Conservation (phyloP, 2,329 filamentous ascomycete species). For the Ophiocordyceps robertsii region DNA sequence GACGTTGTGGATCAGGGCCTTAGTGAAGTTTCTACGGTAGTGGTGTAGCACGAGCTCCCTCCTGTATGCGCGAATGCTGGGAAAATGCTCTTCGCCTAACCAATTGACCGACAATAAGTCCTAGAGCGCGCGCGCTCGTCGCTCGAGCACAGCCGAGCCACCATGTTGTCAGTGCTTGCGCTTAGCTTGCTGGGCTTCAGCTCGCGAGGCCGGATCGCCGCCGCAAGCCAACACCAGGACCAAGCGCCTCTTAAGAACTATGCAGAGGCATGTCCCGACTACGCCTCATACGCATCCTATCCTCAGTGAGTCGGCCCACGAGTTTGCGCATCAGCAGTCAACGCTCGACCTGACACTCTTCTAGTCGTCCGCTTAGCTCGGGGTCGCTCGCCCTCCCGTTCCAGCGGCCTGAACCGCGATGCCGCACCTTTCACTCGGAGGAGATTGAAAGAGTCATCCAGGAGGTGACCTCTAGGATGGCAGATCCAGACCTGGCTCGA, state of each 20-base stretch:
- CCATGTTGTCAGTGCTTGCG: conserved; percentile 14
- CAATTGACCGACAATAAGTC: too few species aligned
- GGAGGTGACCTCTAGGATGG: conserved; percentile 66
- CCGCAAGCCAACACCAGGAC: conserved; percentile 8
- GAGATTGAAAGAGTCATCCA: conserved; percentile 79
- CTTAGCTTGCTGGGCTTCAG: conserved; percentile 13
- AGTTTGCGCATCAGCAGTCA: not conserved
- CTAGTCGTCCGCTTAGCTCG: conserved; percentile 62
- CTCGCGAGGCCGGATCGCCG: conserved; percentile 3
- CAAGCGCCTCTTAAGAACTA: conserved; percentile 13
- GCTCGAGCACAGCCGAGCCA: not conserved
- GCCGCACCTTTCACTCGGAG: conserved; percentile 79
- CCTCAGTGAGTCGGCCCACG: conserved; percentile 20
- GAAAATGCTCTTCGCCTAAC: too few species aligned
- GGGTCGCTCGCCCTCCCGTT: conserved; percentile 72
- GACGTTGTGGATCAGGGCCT: too few species aligned
- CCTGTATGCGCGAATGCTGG: too few species aligned
- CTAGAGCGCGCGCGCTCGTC: too few species aligned
- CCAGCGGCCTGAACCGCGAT: conserved; percentile 68
- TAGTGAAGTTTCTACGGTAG: too few species aligned
- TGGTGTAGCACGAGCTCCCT: too few species aligned
- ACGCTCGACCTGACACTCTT: not conserved
- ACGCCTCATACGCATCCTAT: conserved; percentile 23
- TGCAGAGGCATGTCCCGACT: conserved; percentile 24
- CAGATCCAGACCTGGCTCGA: conserved; percentile 76